phyloP scores from a whole-genome alignment of 2,329 filamentous ascomycete genomes.

The Aspergillus caelatus region DNA sequence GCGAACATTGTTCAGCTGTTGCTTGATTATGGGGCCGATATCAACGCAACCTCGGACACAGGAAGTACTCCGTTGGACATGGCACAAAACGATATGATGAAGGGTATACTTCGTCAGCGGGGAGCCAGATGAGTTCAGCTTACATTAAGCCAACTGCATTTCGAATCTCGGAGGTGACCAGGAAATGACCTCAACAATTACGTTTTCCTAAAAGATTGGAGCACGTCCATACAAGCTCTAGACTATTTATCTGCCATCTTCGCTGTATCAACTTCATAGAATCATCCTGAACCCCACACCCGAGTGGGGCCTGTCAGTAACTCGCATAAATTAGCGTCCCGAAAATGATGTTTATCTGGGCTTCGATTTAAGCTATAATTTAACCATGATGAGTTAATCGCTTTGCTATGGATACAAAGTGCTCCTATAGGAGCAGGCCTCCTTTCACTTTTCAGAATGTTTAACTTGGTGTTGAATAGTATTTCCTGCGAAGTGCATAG shows the following conservation, averaged over 20 bases:
- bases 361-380: too few species aligned
- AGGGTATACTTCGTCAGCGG: background rate
- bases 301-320: background rate
- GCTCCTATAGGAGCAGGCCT: background rate
- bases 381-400: background rate
- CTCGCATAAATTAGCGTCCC: background rate
- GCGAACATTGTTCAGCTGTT: background rate
- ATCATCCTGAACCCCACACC: background rate
- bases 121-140: background rate
- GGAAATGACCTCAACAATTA: background rate
- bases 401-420: background rate
- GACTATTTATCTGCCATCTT: background rate
- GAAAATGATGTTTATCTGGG: background rate
- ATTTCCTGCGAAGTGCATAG: background rate
- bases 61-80: background rate
- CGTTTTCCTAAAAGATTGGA: too few species aligned
- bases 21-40: background rate
- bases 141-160: background rate
- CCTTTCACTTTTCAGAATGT: background rate
- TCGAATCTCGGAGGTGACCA: background rate
- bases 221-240: background rate
- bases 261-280: background rate
- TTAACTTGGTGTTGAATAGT: background rate
- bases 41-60: background rate
- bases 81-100: background rate